Evolutionary conservation across 2,329 filamentous ascomycete genomes (phyloP), one percentile per base, ranked within the genome.

Genomic region (Colletotrichum abscissum): DNA sequence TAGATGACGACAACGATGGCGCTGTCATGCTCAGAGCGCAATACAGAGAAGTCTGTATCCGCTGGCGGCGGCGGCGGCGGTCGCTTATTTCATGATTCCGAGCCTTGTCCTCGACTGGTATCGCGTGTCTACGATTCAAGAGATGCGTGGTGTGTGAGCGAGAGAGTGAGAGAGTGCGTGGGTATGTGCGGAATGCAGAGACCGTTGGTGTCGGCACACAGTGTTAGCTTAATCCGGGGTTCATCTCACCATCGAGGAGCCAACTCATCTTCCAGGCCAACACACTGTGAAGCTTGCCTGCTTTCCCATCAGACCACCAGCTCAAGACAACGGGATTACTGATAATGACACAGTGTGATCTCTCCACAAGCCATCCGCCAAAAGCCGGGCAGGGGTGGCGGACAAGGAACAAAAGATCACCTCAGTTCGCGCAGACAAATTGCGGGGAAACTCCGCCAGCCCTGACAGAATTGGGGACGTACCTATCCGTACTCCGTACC

Each of bases 391-490:
- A 55, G 59, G 66, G 38, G 42, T 30, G 24, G 8, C 24, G 42
- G 54, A 64, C 56, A 59, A 62, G 69, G 22, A 26, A 62, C 26
- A 49, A 62, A 70, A 72, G 49, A 54, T 60, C 22, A 56, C 16
- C 63, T 57, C 67, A 62, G 57, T 35, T 54, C 28, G n/a, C 8
- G n/a, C 54, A 72, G 52, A 26, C 52, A 59, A 60, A 67, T 71
- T 69, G 67, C 67, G 71, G 70, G 72, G 72, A 68, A 42, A 57
- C 72, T 68, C 68, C 63, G 72, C 63, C 55, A 57, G 9, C 42
- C 33, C 59, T 70, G 67, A 66, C 67, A 66, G 22, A 55, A 54
- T 7, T 24, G 56, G 63, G n/a, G 19, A 62, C 12, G 57, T 69
- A 38, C 12, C n/a, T 8, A 1, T 19, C 63, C 7, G 58, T 56